Evolutionary conservation across 345 rosid genomes (phyloP).

Genomic region (Hibiscus trionum): DNA sequence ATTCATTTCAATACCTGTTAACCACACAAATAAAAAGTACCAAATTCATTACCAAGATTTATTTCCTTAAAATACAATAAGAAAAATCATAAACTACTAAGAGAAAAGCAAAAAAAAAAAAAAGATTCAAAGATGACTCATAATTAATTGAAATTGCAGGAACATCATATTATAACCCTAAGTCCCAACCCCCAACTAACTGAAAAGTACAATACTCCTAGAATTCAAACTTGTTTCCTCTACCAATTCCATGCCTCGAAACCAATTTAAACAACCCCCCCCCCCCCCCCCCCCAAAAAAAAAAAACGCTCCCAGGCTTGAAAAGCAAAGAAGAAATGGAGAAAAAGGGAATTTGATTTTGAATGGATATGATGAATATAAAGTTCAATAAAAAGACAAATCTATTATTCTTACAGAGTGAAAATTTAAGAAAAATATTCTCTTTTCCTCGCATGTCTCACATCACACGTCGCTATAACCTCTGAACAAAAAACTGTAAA

Average conservation of each 20-base stretch:
- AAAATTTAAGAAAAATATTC: conserved; percentile 4
- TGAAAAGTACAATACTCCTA: neutral
- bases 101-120: neutral
- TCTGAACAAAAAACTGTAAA: conserved; percentile 3
- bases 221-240: neutral
- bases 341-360: conserved; percentile 5
- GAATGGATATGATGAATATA: neutral
- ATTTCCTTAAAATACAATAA: neutral
- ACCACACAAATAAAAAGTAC: conserved; percentile 11
- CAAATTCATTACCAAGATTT: neutral
- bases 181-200: neutral
- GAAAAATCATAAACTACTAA: neutral
- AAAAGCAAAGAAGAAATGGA: neutral
- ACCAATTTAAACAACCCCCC: neutral
- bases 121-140: neutral
- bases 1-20: conserved; percentile 54
- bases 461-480: conserved; percentile 10
- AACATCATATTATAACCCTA: neutral
- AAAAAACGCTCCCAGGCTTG: neutral
- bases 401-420: neutral
- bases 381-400: neutral
- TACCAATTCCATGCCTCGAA: neutral
- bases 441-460: neutral
- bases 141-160: neutral
- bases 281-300: too few relatives aligned